phyloP scores from a whole-genome alignment of 371 early-diverging fungal genomes.

The Mucor lusitanicus region DNA sequence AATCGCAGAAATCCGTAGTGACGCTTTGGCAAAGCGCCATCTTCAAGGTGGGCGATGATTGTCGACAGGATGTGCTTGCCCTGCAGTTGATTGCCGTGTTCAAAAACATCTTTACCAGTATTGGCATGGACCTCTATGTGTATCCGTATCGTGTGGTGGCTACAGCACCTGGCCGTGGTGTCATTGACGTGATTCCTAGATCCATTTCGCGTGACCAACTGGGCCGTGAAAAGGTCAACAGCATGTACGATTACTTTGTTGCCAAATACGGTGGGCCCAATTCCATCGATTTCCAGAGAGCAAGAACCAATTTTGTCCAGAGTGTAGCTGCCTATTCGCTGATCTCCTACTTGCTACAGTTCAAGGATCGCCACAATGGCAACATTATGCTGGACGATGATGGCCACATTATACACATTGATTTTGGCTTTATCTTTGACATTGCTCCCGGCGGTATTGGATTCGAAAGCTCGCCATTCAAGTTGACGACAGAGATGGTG shows the following conservation, averaged over 20 bases:
- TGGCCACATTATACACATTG: constrained; percentile 98
- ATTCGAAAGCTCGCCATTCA: constrained; percentile 98
- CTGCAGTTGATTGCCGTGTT: constrained; percentile 98
- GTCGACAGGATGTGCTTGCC: constrained; percentile 98
- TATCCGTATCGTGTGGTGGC: constrained; percentile 99
- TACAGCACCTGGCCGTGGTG: constrained; percentile 96
- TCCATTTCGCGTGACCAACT: constrained; percentile 98
- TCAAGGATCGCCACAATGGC: constrained; percentile 99
- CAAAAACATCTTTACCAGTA: constrained; percentile 92
- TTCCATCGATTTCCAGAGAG: constrained; percentile 88
- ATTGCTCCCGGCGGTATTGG: constrained; percentile 99
- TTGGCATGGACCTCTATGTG: constrained; percentile 93
- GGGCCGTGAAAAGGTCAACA: constrained; percentile 98
- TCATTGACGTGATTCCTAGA: constrained; percentile 99
- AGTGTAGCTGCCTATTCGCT: constrained; percentile 98
- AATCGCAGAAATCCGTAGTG: constrained; percentile 28
- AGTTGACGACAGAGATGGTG: constrained; percentile 98
- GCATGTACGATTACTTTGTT: constrained; percentile 93
- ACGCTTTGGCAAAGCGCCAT: constrained; percentile 87
- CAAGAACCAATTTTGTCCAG: constrained; percentile 94
- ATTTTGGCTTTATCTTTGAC: constrained; percentile 99
- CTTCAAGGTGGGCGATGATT: constrained; percentile 99
- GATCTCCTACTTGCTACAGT: constrained; percentile 93
- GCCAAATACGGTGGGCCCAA: constrained; percentile 95
- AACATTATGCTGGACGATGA: constrained; percentile 99